Conservation (phyloP, 805 yeast species). For the Ogataea corticis region DNA sequence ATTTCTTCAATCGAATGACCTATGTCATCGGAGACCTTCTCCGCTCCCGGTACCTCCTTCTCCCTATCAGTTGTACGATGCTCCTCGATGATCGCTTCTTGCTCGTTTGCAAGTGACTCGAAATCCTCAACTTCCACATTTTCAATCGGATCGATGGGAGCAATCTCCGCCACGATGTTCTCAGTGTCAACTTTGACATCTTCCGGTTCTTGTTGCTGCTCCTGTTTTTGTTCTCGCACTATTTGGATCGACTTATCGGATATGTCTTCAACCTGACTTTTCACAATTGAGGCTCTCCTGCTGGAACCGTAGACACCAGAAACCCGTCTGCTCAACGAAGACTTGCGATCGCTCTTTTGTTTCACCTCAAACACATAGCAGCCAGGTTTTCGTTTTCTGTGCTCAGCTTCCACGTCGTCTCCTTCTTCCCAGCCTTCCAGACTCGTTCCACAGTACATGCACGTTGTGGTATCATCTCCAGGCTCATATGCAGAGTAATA, state of each 20-base stretch:
- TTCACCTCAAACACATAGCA: conserved; percentile 40
- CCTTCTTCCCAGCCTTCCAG: conserved; percentile 70
- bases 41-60: too few relatives aligned
- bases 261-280: not conserved
- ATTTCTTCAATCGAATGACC: not conserved
- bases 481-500: conserved; percentile 50
- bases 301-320: not conserved
- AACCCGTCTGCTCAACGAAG: conserved; percentile 28
- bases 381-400: conserved; percentile 42
- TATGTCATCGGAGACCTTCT: too few relatives aligned
- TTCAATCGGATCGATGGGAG: not conserved
- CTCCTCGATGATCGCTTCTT: too few relatives aligned
- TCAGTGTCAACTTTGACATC: not conserved
- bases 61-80: too few relatives aligned
- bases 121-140: not conserved
- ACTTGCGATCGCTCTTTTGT: not conserved
- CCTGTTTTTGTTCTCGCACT: not conserved
- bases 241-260: conserved; percentile 6
- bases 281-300: not conserved
- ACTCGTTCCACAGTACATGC: conserved; percentile 64
- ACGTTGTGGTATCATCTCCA: conserved; percentile 56
- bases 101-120: not conserved
- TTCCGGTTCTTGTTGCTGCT: not conserved
- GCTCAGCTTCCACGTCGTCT: conserved; percentile 67
- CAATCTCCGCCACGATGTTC: not conserved